Conservation (phyloP, 495 filamentous ascomycete genomes). For the Paragyromitra xinjiangensis region DNA sequence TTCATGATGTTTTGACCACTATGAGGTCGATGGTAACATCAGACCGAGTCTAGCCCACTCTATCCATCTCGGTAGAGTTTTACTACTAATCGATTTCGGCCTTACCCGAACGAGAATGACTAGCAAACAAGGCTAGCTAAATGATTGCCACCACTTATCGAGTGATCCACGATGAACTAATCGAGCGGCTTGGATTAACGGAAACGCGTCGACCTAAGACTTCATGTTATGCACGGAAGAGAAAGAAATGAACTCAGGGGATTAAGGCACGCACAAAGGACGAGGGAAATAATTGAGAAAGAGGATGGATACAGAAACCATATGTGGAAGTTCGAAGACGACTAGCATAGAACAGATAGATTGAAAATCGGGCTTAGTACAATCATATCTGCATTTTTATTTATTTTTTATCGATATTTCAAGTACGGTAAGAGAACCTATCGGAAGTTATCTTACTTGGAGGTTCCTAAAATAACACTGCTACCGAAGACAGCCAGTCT, state of each 20-base stretch:
- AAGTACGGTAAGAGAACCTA: neutral
- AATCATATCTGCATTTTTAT: neutral
- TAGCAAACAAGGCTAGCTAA: neutral
- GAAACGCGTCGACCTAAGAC: neutral
- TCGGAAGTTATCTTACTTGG: neutral
- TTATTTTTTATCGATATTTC: neutral
- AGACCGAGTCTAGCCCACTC: conserved; percentile 2
- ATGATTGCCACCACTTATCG: neutral
- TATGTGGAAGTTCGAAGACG: conserved; percentile 9
- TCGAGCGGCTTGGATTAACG: neutral
- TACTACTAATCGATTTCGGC: neutral
- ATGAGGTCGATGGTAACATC: neutral
- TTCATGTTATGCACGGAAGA: neutral
- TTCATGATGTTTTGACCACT: neutral
- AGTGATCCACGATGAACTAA: conserved; percentile 20
- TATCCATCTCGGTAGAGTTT: neutral
- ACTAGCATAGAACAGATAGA: neutral
- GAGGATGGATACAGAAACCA: neutral
- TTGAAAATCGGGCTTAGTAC: conserved; percentile 16
- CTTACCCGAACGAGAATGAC: neutral
- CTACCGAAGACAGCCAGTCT: too few relatives aligned
- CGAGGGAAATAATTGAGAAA: neutral
- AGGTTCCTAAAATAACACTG: neutral
- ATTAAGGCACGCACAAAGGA: neutral
- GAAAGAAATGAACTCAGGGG: neutral